Conservation (phyloP, 352 stramenopile genomes). For the Globisporangium canariense region DNA sequence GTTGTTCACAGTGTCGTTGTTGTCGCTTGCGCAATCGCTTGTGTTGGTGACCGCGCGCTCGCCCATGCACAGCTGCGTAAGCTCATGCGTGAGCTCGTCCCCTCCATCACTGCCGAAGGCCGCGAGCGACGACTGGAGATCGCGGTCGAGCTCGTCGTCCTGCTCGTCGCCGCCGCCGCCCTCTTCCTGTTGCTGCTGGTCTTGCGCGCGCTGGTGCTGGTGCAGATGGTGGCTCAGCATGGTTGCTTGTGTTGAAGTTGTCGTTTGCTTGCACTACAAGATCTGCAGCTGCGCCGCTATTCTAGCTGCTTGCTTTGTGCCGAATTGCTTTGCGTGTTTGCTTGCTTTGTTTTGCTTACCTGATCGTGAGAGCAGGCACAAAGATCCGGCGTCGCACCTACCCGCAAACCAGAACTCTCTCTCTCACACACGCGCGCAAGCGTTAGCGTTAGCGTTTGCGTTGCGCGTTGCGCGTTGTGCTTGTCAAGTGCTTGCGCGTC, state of each 20-base stretch:
- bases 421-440: neutral
- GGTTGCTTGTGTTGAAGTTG: neutral
- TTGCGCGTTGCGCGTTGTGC: neutral
- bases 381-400: conserved; percentile 5
- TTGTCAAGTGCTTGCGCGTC: conserved; percentile 3
- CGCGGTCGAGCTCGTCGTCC: conserved; percentile 9
- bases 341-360: neutral
- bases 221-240: neutral
- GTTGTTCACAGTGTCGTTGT: conserved; percentile 1
- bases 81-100: neutral
- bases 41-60: neutral
- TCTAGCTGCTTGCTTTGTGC: neutral
- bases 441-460: neutral
- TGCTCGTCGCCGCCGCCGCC: neutral
- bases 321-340: neutral
- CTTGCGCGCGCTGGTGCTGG: neutral
- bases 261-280: neutral
- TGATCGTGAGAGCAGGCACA: neutral
- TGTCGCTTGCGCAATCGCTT: neutral
- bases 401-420: neutral
- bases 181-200: conserved; percentile 1
- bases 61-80: neutral
- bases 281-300: neutral
- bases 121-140: neutral
- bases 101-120: neutral